These are phyloP conservation scores for Agrocybe chaxingu DNA, from an alignment of 768 basidiomycete species.

Conservation along the genomic window DNA sequence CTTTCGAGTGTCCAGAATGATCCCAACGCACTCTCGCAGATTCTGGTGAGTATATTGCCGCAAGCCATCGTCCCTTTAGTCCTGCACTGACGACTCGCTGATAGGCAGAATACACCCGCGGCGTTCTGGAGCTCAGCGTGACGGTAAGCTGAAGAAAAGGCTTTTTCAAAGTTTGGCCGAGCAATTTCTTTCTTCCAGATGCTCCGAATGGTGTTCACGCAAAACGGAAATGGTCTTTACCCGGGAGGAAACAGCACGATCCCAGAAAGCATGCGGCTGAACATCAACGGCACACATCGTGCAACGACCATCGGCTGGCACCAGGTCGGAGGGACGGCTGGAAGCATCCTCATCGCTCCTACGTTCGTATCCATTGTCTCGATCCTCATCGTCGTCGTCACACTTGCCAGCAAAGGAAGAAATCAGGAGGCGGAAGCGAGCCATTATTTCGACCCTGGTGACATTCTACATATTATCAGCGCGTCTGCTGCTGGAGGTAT, in stretches of 20 bases:
- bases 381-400: conserved; percentile 13
- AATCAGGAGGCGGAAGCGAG: conserved; percentile 2
- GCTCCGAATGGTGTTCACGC: conserved; percentile 18
- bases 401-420: conserved; percentile 2
- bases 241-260: conserved; percentile 10
- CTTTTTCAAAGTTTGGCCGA: not conserved
- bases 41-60: conserved; percentile 9
- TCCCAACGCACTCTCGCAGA: conserved; percentile 9
- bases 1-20: conserved; percentile 7
- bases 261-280: conserved; percentile 14
- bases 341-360: conserved; percentile 17
- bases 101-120: conserved; percentile 17
- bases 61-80: not conserved
- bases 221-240: conserved; percentile 13
- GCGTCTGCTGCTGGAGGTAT: conserved; percentile 19
- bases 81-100: not conserved
- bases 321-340: conserved; percentile 14
- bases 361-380: conserved; percentile 15
- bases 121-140: conserved; percentile 19
- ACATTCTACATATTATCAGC: conserved; percentile 17
- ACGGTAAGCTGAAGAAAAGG: conserved; percentile 10
- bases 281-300: conserved; percentile 15
- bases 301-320: conserved; percentile 20
- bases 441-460: conserved; percentile 17
- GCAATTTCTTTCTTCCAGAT: conserved; percentile 6